Percentiles rank a stretch among this genome's conserved stretches.
phyloP scores from a whole-genome alignment of 495 filamentous ascomycete species.

The Penicillium samsonianum region DNA sequence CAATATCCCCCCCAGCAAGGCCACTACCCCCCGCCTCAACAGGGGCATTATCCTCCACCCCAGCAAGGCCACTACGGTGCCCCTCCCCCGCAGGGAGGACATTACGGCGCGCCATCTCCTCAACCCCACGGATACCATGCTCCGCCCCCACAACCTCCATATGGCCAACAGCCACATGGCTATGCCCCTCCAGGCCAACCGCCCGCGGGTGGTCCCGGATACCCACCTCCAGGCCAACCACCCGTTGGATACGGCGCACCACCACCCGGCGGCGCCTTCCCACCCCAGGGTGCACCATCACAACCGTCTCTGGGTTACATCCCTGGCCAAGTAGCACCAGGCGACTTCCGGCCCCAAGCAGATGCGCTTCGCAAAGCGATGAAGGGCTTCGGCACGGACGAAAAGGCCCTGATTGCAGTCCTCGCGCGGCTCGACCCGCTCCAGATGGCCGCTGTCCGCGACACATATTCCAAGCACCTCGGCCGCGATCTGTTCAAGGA shows the following conservation, averaged over 20 bases:
- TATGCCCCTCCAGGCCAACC: constrained; percentile 35
- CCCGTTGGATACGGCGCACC: constrained; percentile 36
- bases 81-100: constrained; percentile 36
- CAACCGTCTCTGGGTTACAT: constrained; percentile 63
- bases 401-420: constrained; percentile 66
- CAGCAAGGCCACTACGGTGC: constrained; percentile 33
- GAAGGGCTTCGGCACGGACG: constrained; percentile 91
- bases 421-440: constrained; percentile 69
- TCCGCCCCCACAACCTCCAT: constrained; percentile 26
- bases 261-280: constrained; percentile 30
- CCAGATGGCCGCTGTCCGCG: constrained; percentile 67
- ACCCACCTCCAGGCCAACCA: constrained; percentile 37
- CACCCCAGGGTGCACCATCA: constrained; percentile 43
- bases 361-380: constrained; percentile 74
- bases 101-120: constrained; percentile 24
- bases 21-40: constrained; percentile 28
- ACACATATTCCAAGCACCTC: constrained; percentile 61
- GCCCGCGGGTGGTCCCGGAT: constrained; percentile 47
- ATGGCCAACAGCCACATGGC: constrained; percentile 30
- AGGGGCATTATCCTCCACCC: constrained; percentile 31
- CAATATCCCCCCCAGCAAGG: constrained; percentile 20
- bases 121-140: constrained; percentile 25
- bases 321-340: constrained; percentile 60
- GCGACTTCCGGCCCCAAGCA: constrained; percentile 65
- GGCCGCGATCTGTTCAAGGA: constrained; percentile 69